These are phyloP conservation scores for Galerina sulciceps DNA, from an alignment of 768 basidiomycete species.

Conservation along the genomic window DNA sequence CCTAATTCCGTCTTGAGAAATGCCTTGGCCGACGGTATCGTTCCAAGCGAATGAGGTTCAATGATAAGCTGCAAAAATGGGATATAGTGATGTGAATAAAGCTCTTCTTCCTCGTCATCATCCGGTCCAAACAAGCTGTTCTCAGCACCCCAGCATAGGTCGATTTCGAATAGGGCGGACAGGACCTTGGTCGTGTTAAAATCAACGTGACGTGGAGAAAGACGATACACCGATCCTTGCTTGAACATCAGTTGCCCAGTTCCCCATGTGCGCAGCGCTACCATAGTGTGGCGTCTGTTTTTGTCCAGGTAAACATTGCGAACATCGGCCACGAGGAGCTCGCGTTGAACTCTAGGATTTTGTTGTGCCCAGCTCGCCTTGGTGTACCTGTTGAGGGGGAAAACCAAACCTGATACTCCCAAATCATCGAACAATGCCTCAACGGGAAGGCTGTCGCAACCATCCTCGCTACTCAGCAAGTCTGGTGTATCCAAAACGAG, in stretches of 20 bases:
- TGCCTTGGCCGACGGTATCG: conserved; percentile 27
- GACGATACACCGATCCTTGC: conserved; percentile 41
- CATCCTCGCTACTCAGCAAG: conserved; percentile 20
- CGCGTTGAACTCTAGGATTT: conserved; percentile 39
- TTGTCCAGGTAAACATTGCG: conserved; percentile 37
- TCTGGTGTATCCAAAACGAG: conserved; percentile 37
- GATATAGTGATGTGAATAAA: conserved; percentile 24
- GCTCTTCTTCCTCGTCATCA: conserved; percentile 8
- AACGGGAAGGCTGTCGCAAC: conserved; percentile 37
- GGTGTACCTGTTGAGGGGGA: conserved; percentile 46
- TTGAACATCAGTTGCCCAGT: conserved; percentile 30
- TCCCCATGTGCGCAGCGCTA: conserved; percentile 44
- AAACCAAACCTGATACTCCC: conserved; percentile 45
- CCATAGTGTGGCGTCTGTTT: conserved; percentile 34
- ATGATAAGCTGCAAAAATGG: conserved; percentile 50
- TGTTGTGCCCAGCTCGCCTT: conserved; percentile 41
- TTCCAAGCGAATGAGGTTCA: conserved; percentile 44
- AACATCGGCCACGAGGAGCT: conserved; percentile 45
- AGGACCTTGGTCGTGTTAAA: conserved; percentile 55
- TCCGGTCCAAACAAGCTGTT: conserved; percentile 6
- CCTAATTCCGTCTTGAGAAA: conserved; percentile 36
- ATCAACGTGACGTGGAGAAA: conserved; percentile 55
- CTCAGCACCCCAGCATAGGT: conserved; percentile 38
- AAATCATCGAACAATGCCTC: conserved; percentile 57
- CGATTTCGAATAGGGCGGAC: conserved; percentile 48